Conservation (phyloP, 2,329 filamentous ascomycete species). For the Pseudocercospora vitis region DNA sequence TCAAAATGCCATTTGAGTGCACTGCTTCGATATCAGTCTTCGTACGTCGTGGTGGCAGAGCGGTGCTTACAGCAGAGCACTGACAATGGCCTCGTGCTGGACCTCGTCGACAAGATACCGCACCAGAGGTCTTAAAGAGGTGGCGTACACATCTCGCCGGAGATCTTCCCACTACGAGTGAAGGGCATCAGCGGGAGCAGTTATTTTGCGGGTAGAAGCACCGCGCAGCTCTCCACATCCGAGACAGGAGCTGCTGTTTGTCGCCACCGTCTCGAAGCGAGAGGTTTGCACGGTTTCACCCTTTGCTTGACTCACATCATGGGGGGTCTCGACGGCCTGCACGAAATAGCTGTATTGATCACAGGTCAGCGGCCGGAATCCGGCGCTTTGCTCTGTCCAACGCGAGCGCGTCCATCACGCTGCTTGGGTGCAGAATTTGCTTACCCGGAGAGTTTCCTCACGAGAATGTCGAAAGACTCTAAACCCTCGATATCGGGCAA, state of each 20-base stretch:
- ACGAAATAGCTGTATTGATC: slow-evolving; percentile 57
- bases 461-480: slow-evolving; percentile 63
- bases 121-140: slow-evolving; percentile 60
- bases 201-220: no score
- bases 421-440: slow-evolving; percentile 25
- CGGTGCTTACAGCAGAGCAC: slow-evolving; percentile 63
- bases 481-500: slow-evolving; percentile 51
- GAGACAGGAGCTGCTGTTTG: no score
- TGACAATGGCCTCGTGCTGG: slow-evolving; percentile 69
- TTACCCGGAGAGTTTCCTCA: slow-evolving; percentile 66
- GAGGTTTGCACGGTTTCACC: no score
- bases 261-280: no score
- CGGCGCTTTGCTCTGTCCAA: slow-evolving; percentile 9
- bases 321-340: slow-evolving; percentile 63
- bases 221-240: no score
- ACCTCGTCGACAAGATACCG: slow-evolving; percentile 63
- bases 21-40: slow-evolving; percentile 44
- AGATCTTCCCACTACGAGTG: slow-evolving; percentile 81
- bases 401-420: slow-evolving; percentile 1
- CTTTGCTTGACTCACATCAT: no score
- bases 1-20: slow-evolving; percentile 74
- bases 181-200: no score
- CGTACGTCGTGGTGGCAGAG: not conserved
- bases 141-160: slow-evolving; percentile 63
- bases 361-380: slow-evolving; percentile 9